Conservation (phyloP, 1,139 yeast species). For the Debaryomyces sp. region DNA sequence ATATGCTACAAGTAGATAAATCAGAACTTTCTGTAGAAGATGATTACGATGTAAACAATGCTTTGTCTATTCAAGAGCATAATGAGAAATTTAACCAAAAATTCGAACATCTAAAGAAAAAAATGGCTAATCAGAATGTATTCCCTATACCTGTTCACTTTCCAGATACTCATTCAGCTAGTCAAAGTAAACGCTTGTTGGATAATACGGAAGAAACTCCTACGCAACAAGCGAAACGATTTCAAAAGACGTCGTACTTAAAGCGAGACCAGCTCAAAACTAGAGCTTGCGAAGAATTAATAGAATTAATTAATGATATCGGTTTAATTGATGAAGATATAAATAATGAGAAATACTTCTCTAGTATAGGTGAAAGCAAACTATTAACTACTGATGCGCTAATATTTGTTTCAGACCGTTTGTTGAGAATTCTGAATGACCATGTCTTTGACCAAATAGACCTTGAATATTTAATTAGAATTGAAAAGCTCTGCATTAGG, state of each 20-base stretch:
- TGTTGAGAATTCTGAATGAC: constrained; percentile 18
- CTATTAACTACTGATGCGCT: constrained; percentile 10
- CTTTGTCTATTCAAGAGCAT: constrained; percentile 13
- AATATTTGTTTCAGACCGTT: constrained; percentile 17
- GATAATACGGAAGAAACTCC: not conserved
- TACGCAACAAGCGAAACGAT: constrained; percentile 4
- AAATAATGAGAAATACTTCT: not conserved
- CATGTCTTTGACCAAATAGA: constrained; percentile 17
- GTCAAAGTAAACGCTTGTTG: not conserved
- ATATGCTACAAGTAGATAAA: constrained; percentile 8
- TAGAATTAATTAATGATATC: constrained; percentile 11
- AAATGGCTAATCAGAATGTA: not conserved
- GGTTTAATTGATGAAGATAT: constrained; percentile 16
- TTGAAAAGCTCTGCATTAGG: constrained; percentile 23
- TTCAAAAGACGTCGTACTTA: constrained; percentile 3
- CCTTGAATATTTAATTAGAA: constrained; percentile 19
- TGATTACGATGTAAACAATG: constrained; percentile 14
- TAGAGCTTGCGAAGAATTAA: constrained; percentile 8
- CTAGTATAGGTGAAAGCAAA: not conserved
- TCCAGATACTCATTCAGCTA: not conserved
- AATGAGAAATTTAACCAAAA: constrained; percentile 16
- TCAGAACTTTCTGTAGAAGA: constrained; percentile 18
- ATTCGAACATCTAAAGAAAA: constrained; percentile 12
- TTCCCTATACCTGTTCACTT: too few relatives aligned
- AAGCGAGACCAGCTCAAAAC: constrained; percentile 1